Evolutionary conservation across 2,329 filamentous ascomycete species (phyloP).

Genomic region (Colletotrichum truncatum): DNA sequence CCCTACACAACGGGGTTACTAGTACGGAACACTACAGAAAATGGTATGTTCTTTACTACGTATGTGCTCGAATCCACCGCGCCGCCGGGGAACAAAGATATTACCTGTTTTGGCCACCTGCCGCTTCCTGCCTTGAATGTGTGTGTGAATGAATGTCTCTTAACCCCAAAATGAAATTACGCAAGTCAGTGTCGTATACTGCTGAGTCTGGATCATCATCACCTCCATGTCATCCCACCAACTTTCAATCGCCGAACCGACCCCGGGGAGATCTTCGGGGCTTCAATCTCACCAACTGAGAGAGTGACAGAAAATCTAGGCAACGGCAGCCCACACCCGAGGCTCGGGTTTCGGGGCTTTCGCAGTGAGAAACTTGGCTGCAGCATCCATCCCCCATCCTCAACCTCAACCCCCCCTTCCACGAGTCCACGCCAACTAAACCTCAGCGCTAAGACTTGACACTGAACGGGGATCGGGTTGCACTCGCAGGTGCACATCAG

Average conservation of each 20-base stretch:
- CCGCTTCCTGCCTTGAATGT: background rate
- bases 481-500: background rate
- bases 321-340: background rate
- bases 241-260: background rate
- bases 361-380: background rate
- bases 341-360: constrained; percentile 20
- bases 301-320: background rate
- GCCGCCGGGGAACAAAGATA: background rate
- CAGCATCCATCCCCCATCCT: too few species aligned
- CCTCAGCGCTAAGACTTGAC: constrained; percentile 16
- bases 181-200: too few species aligned
- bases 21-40: too few species aligned
- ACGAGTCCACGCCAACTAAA: background rate
- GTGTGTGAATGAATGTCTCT: too few species aligned
- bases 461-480: background rate
- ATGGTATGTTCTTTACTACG: too few species aligned
- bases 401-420: too few species aligned
- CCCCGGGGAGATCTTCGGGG: background rate
- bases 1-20: too few species aligned
- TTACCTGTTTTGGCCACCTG: background rate
- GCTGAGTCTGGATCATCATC: too few species aligned
- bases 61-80: too few species aligned
- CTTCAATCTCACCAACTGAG: background rate
- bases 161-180: too few species aligned
- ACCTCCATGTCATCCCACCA: background rate